Base-by-base conservation (phyloP, 2,329 filamentous ascomycete species). In the Gaeumannomyces sp. region DNA sequence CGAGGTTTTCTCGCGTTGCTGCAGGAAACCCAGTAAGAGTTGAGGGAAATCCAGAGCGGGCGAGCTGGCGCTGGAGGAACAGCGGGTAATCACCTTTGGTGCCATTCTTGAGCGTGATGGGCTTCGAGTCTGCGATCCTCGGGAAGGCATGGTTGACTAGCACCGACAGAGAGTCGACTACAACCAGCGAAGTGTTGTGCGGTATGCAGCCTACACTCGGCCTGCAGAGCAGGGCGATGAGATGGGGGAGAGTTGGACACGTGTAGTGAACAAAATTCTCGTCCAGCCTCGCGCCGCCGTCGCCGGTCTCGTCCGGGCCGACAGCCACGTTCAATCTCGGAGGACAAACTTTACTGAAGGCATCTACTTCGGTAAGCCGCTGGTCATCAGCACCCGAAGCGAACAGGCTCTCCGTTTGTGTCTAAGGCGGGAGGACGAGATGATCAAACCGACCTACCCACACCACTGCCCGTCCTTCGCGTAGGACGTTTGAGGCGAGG, bases 71-170 rank as follows among this genome's bases (percentile, higher is more conserved):
- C 45, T 16, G 4, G 45, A 22, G 33, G 45, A 7, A 53, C 22
- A 14, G 45, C 7, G 45, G 45, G 19, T 53, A n/a, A 53, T 63
- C 69, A 78, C 79, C 80, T 76, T 74, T 78, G 66, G 71, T 77
- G 66, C 70, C 74, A 67, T 73, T 73, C 71, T 82, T 80, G 58
- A 66, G 64, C 22, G 71, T 28, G 35, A 14, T 66, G 45, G 68
- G 66, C 63, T 73, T 72, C 64, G 77, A 33, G 70, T 70, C 65
- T 83, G 80, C 29, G 77, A 74, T 50, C 67, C 87, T 88, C 25
- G 91, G 91, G 66, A 96, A 92, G 38, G 92, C 88, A 64, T 88
- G 85, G 69, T 91, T 90, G 66, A 97, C 81, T 31, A 95, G 80
- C 10, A 87, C 86, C 8, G 93, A 93, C 27, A 96, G 77, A 3